Percentiles rank a stretch among this genome's conserved stretches.
These are phyloP conservation scores for Dendrobium chrysotoxum DNA, from an alignment of 106 monocot species.

Conservation along the genomic window DNA sequence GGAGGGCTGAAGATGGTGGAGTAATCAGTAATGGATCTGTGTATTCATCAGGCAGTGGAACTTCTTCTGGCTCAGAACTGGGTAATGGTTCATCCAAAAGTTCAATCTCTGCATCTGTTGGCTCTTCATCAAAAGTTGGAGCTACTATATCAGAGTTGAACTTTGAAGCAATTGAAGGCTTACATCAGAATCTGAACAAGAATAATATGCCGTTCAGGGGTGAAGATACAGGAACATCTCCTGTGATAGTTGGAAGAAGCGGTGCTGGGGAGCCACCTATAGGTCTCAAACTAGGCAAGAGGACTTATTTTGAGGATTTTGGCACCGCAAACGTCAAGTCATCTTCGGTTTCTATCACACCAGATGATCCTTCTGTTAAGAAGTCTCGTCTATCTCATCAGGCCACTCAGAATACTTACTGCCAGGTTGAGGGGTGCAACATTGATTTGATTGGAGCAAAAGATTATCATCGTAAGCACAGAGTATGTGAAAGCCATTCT, in stretches of 20 bases:
- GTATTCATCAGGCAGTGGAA: conserved; percentile 20
- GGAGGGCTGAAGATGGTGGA: conserved; percentile 16
- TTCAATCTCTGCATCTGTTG: conserved; percentile 37
- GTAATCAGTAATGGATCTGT: conserved; percentile 24
- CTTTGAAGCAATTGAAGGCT: conserved; percentile 16
- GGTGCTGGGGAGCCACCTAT: conserved; percentile 34
- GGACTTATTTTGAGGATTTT: conserved; percentile 71
- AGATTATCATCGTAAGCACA: conserved; percentile 78
- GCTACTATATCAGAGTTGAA: conserved; percentile 10
- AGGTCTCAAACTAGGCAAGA: conserved; percentile 69
- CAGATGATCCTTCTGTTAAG: conserved; percentile 11
- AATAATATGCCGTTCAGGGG: conserved; percentile 12
- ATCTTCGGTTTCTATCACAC: conserved; percentile 11
- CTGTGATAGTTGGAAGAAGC: neutral
- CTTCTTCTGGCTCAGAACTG: conserved; percentile 42
- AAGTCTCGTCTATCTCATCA: conserved; percentile 25
- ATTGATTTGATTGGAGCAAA: conserved; percentile 48
- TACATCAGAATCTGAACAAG: conserved; percentile 17
- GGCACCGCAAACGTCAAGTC: conserved; percentile 18
- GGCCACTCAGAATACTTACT: conserved; percentile 16
- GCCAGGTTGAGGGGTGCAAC: conserved; percentile 76
- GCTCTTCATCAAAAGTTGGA: conserved; percentile 29
- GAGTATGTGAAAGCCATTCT: conserved; percentile 68
- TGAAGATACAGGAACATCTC: conserved; percentile 24
- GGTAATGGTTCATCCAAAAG: conserved; percentile 45